Evolutionary conservation across 75 land plant genomes (phyloP), one percentile per base, ranked within the genome.

Genomic region (Azolla pinnata): DNA sequence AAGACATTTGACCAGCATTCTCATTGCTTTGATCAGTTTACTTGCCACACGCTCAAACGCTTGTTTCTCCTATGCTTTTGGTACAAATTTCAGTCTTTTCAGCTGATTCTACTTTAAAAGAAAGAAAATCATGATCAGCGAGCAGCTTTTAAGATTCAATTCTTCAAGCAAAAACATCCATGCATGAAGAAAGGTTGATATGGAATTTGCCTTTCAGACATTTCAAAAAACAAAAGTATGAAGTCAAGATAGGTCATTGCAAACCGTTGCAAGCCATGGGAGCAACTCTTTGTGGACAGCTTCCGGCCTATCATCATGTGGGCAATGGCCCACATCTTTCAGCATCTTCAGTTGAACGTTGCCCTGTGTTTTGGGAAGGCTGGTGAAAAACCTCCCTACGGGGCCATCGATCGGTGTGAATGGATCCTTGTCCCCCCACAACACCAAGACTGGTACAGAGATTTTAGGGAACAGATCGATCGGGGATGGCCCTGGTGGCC

Each of bases 251-350:
- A 35, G 40, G 12, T 5, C 10, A 35, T 5, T 5, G 40, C 29
- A 52, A 25, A 52, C 54, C 3, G 24, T 5, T 3, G 26, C 29
- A 10, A 92, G 63, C 97, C 97, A 92, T 12, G 87, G 86, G 16
- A 92, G 78, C 20, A 92, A 67, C 50, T 78, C 75, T 53, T 75
- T 85, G 60, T 91, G 97, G 56, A 91, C 97, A 27, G 84, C 52
- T 1, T 87, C 88, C 21, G 97, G 97, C 53, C 83, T 70, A 52
- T 91, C 97, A 66, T 87, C 97, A 56, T 91, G 93, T 20, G 97
- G 97, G 58, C 97, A 92, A 60, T 92, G 97, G 24, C 97, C 97
- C 17, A 85, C 89, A 18, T 75, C 79, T 55, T 62, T 59, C 60
- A 92, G 63, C 4, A 84, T 23, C 38, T 31, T 30, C 23, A 85